Base-by-base conservation (phyloP, 768 basidiomycete species). In the Pholiota molesta region DNA sequence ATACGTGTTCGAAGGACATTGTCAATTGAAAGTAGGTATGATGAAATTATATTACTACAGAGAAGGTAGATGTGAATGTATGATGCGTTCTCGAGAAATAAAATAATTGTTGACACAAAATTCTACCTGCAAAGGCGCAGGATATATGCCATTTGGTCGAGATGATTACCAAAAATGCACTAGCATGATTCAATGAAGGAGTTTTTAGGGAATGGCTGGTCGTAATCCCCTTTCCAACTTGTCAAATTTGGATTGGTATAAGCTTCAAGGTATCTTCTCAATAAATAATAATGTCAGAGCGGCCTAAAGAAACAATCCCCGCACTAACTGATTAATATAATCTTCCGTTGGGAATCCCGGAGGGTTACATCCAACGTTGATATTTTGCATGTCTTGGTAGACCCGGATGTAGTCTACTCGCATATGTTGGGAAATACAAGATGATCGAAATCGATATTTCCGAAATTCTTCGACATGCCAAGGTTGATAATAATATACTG, bases 341-440 rank as follows among this genome's bases (percentile, higher is more conserved):
- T 81, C 80, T 57, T 83, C 75, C 0, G 97, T 98, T 0, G 97
- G 95, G 71, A 84, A 90, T 47, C 84, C 82, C 49, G 75, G 69
- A 16, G 95, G 95, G 71, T 91, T 88, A 71, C 95, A 98, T 10
- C 95, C 95, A 59, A 94, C 81, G 71, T 95, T 96, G 62, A 86
- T 80, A 37, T 80, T 71, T 63, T 85, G 73, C 68, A 81, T 78
- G 3, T 86, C 86, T 72, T 97, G 96, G 73, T 97, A 99, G 7
- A 99, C 91, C 21, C 96, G 86, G 58, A 98, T 86, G 77, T 90
- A 97, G 71, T 97, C 94, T 42, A 97, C 79, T 52, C 77, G 80
- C 91, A 97, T 88, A 2, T 77, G 6, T 86, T 74, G 8, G 95
- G 94, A 76, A 93, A 95, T 16, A 75, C 77, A 26, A 97, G 77